These are phyloP conservation scores for Irpex sp. DNA, from an alignment of 1,284 basidiomycete genomes.

Conservation along the genomic window DNA sequence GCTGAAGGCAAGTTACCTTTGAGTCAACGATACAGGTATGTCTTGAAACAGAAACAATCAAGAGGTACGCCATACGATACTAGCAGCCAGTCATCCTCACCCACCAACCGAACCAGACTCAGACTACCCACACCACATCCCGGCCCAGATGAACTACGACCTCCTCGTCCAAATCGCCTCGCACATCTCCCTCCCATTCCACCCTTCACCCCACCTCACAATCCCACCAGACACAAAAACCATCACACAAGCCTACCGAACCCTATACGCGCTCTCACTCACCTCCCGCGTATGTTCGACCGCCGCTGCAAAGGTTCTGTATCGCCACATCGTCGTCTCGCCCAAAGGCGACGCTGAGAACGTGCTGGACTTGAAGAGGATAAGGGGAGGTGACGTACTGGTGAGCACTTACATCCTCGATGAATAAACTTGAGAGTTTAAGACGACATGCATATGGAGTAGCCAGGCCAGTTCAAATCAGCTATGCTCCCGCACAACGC, in stretches of 20 bases:
- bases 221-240: neutral
- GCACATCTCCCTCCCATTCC: neutral
- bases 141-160: neutral
- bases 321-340: neutral
- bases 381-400: neutral
- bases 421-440: no score
- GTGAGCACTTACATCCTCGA: neutral
- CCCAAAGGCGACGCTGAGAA: neutral
- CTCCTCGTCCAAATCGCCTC: neutral
- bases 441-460: neutral
- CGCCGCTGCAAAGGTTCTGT: neutral
- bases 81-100: no score
- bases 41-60: no score
- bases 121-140: no score
- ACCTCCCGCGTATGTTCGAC: neutral
- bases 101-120: no score
- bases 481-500: conserved; percentile 39
- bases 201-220: no score
- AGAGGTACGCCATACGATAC: no score
- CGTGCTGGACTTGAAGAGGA: neutral
- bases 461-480: conserved; percentile 28
- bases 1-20: no score
- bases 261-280: neutral
- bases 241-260: neutral
- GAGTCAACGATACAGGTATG: no score